Evolutionary conservation across 225 moss, liverwort and hornwort genomes (phyloP), one percentile per base, ranked within the genome.

Genomic region (Marchantia paleacea): DNA sequence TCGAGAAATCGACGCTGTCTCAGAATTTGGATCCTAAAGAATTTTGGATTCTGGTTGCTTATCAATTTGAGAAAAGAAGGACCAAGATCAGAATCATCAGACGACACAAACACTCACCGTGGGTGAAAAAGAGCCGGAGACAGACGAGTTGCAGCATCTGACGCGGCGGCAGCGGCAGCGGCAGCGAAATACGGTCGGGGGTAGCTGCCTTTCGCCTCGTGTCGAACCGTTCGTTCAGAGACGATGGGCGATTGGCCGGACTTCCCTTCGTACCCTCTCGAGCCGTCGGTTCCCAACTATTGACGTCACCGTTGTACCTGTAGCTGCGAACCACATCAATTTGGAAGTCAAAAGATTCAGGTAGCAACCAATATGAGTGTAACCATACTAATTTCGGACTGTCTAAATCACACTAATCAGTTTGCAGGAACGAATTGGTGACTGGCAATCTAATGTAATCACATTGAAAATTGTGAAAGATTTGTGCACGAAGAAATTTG

Each of bases 201-300:
- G 29, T 0, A 8, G 71, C 49, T 71, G 48, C 48, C 9, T 50
- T 48, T 50, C 22, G 49, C 12, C 49, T 49, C 71, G 14, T 8
- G 49, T 48, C 68, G 68, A 68, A 68, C 68, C 68, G 68, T 71
- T 71, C 71, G 15, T 69, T 64, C n/a, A 4, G 47, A 15, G 13
- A 12, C 5, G 18, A 5, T 19, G 31, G 25, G 16, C 47, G 47
- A 22, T 48, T 71, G 18, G 49, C 68, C 15, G 22, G 18, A 39
- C 39, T 15, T 50, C 19, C 71, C 19, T 71, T 71, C 71, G 71
- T 71, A 71, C 71, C 71, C 49, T 49, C 71, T 71, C 71, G 71
- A 20, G 9, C 71, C 71, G 71, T 71, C 71, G 71, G 71, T 71
- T 71, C 71, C 71, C 12, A 5, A 30, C 12, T 14, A 30, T 31